Base-by-base conservation (phyloP, 768 basidiomycete species). In the Kwoniella bestiolae region DNA sequence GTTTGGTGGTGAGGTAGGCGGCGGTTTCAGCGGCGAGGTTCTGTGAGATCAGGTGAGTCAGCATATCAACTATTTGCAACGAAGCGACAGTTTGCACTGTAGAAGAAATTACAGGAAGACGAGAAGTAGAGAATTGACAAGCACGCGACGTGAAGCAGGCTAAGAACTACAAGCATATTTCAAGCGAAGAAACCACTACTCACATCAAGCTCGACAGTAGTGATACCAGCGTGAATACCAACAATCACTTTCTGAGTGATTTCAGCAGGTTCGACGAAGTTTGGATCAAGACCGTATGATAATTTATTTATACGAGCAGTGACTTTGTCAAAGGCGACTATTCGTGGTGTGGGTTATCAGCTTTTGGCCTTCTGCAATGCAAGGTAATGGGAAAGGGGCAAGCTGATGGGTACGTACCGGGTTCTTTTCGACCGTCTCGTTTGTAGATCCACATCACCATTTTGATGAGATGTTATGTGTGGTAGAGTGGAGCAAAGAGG, bases 11-110 rank as follows among this genome's bases (percentile, higher is more conserved):
- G 67, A 98, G 88, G 80, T 90, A 97, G 0, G 96, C 96, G 8
- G 96, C 94, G 3, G 96, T 99, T 83, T 97, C 94, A 6, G 94
- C 90, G 0, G 94, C 94, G 44, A 97, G 89, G 81, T 96, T 97
- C 93, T 95, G 61, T 18, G n/a, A 23, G 1, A 21, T 7, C 25
- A 21, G 2, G 46, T 60, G 31, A 49, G 31, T 34, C 29, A 7
- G 25, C 18, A 2, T 25, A 7, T 25, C 46, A 41, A 41, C 38
- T 41, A 28, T n/a, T n/a, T n/a, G n/a, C n/a, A n/a, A n/a, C n/a
- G n/a, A n/a, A n/a, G n/a, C n/a, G n/a, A n/a, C n/a, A n/a, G n/a
- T n/a, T n/a, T n/a, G n/a, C n/a, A n/a, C n/a, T n/a, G n/a, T n/a
- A n/a, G n/a, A n/a, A n/a, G n/a, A 16, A 41, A 16, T 41, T 3